phyloP scores from a whole-genome alignment of 805 yeast species.

The Kodamaea laetipori region DNA sequence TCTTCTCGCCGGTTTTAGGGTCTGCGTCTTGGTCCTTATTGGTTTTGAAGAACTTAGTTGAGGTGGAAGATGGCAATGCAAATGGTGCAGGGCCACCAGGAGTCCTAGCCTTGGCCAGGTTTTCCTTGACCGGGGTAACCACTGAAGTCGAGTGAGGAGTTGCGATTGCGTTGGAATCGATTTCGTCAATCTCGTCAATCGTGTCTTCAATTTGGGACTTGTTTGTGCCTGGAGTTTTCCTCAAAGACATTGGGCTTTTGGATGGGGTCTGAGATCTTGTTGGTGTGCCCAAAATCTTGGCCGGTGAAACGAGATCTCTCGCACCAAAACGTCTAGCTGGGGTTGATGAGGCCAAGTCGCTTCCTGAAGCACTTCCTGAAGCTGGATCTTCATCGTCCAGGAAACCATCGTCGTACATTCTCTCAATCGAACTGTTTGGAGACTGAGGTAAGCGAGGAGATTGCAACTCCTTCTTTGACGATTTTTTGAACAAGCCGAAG shows the following conservation, averaged over 20 bases:
- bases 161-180: slow-evolving; percentile 7
- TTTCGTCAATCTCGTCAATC: slow-evolving; percentile 7
- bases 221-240: slow-evolving; percentile 8
- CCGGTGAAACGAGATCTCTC: not conserved
- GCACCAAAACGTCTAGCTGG: not conserved
- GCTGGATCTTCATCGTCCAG: slow-evolving; percentile 8
- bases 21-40: slow-evolving; percentile 12
- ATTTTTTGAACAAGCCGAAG: slow-evolving; percentile 38
- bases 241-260: slow-evolving; percentile 5
- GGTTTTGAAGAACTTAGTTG: slow-evolving; percentile 40
- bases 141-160: not conserved
- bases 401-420: slow-evolving; percentile 8
- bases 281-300: slow-evolving; percentile 4
- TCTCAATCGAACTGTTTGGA: slow-evolving; percentile 15
- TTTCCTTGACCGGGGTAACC: not conserved
- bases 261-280: not conserved
- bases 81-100: slow-evolving; percentile 28
- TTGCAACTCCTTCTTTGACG: slow-evolving; percentile 16
- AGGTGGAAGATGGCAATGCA: slow-evolving; percentile 48
- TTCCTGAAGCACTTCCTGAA: not conserved
- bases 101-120: not conserved
- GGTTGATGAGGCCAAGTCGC: not conserved
- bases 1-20: slow-evolving; percentile 17
- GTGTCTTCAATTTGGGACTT: slow-evolving; percentile 2
- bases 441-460: slow-evolving; percentile 20